Percentiles rank a stretch among this genome's conserved stretches.
Evolutionary conservation across 306 rosid genomes (phyloP).

Genomic region (Lupinus albus): DNA sequence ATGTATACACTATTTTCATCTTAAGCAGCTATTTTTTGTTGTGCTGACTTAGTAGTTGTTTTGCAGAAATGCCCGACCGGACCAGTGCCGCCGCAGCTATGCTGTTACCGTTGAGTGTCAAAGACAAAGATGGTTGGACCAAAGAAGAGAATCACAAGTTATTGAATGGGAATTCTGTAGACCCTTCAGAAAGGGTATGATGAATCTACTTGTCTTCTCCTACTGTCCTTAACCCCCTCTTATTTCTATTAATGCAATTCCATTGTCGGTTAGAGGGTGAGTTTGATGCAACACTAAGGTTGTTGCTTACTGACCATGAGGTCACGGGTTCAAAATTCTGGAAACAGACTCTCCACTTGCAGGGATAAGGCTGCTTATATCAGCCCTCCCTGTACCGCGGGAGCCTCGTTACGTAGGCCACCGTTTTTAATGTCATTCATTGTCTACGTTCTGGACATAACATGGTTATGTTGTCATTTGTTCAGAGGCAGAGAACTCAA

Average conservation of each 20-base stretch:
- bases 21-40: slow-evolving; percentile 23
- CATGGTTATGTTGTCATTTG: slow-evolving; percentile 35
- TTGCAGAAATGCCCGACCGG: slow-evolving; percentile 86
- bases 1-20: slow-evolving; percentile 29
- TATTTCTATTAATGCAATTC: background rate
- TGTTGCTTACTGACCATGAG: no score
- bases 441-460: slow-evolving; percentile 42
- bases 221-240: background rate
- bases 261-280: no score
- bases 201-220: slow-evolving; percentile 21
- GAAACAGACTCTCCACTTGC: no score
- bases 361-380: no score
- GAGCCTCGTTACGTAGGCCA: no score
- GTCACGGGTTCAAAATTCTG: no score
- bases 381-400: no score
- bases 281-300: no score
- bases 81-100: slow-evolving; percentile 52
- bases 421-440: slow-evolving; percentile 32
- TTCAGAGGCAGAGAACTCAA: slow-evolving; percentile 93
- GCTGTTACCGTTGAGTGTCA: slow-evolving; percentile 72
- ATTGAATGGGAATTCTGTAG: slow-evolving; percentile 77
- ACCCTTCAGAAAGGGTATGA: slow-evolving; percentile 84
- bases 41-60: slow-evolving; percentile 42
- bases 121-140: slow-evolving; percentile 73
- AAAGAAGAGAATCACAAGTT: slow-evolving; percentile 91